A percentile compares a stretch with the other conserved stretches of the same genome.
Evolutionary conservation across 1,284 basidiomycete species (phyloP).

Genomic region (Ceratobasidium sp.): DNA sequence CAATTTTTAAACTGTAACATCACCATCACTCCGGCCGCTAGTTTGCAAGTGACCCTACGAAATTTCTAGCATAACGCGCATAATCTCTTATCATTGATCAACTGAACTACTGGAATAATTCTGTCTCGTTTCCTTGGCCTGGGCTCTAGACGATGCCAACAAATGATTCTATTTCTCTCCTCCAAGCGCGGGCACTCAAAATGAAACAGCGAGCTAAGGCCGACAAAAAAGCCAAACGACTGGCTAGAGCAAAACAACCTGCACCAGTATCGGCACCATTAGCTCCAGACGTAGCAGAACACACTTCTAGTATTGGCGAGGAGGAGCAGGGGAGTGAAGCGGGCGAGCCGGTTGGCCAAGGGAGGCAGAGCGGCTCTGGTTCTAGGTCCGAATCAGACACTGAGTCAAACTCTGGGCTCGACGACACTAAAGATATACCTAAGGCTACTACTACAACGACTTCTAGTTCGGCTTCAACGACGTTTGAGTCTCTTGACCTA

Average conservation of each 20-base stretch:
- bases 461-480: conserved; percentile 51
- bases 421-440: background rate
- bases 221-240: conserved; percentile 28
- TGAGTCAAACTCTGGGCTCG: background rate
- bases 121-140: too few species aligned
- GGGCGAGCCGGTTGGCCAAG: background rate
- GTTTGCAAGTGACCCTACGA: too few species aligned
- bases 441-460: background rate
- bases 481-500: conserved; percentile 79
- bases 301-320: background rate
- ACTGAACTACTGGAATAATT: too few species aligned
- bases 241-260: background rate
- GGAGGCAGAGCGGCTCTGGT: background rate
- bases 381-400: background rate
- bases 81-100: too few species aligned
- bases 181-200: conserved; percentile 38
- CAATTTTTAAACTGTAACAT: too few species aligned
- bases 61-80: too few species aligned
- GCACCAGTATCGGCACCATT: background rate
- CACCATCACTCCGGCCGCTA: too few species aligned
- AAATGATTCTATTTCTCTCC: background rate
- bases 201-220: conserved; percentile 42
- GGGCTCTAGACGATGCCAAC: background rate
- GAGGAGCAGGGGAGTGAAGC: background rate
- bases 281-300: background rate